Base-by-base conservation (phyloP, 495 filamentous ascomycete genomes). In the Trichoderma orchidacearum region DNA sequence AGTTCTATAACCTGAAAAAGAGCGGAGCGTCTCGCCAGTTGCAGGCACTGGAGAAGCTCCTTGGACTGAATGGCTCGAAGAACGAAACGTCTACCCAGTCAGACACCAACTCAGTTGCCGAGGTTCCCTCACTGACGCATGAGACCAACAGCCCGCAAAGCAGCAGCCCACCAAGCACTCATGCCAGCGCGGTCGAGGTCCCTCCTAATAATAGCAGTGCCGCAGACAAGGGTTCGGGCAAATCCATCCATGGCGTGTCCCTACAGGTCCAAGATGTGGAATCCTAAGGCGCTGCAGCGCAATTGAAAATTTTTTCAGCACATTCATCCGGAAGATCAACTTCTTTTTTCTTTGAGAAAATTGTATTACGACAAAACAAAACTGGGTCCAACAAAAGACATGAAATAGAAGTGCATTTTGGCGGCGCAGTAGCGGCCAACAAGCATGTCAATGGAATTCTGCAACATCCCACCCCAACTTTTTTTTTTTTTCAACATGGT, bases 11-110 rank as follows among this genome's bases (percentile, higher is more conserved):
- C 51, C 68, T 92, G 23, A 94, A 90, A 70, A 86, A 84, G 59
- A 80, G 77, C 56, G 82, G 80, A 59, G 85, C 82, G 57, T 86
- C 86, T 48, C 91, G 91, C 63, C 89, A 95, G 64, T 83, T 94
- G 29, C 72, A 76, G 5, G 83, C 82, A 2, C 80, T 89, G 23
- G 85, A 56, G 55, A 29, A 50, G 11, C 35, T 59, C 62, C 7
- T 58, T 64, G 3, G 56, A 64, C 45, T 60, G 66, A 11, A 56
- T 60, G 1, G 45, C 66, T 52, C 64, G 61, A 15, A 53, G 17
- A 53, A 23, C 66, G 11, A 63, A 38, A 71, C 66, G 4, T 68
- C 55, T 55, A 66, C 77, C 27, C 68, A 72, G 3, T 72, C 76
- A 41, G 74, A 81, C 21, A 71, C 73, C 30, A 76, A 69, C 56